These are phyloP conservation scores for Cryptococcus jaspeensis DNA, from an alignment of 1,284 basidiomycete genomes.

Conservation along the genomic window DNA sequence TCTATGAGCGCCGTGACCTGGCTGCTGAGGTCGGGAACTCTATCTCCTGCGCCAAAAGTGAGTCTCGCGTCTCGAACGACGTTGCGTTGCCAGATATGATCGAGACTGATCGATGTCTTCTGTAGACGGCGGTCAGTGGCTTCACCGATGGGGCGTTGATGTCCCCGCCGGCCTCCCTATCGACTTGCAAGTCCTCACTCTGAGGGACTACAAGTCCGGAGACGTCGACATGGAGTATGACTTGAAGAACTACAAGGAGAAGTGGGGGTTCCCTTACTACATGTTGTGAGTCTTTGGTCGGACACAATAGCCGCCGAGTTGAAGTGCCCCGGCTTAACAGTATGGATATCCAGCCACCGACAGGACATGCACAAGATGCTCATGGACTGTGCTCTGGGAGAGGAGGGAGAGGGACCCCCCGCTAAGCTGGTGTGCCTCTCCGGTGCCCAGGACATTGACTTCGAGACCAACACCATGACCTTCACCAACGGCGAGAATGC, in stretches of 20 bases:
- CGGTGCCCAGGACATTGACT: constrained; percentile 40
- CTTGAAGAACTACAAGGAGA: constrained; percentile 35
- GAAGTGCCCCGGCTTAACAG: background rate
- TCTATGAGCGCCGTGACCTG: constrained; percentile 43
- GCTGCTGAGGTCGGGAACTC: constrained; percentile 43
- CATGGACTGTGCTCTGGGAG: constrained; percentile 35
- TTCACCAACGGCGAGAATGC: constrained; percentile 45
- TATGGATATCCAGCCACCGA: constrained; percentile 27
- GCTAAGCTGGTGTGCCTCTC: constrained; percentile 40
- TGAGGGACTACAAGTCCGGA: constrained; percentile 44
- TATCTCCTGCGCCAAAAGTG: constrained; percentile 42
- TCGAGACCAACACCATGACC: constrained; percentile 34
- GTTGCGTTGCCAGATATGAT: background rate
- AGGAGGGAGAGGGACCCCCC: constrained; percentile 38
- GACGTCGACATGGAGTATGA: constrained; percentile 37
- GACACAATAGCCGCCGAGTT: no score
- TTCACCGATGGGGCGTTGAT: constrained; percentile 40
- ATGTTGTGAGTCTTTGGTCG: constrained; percentile 24
- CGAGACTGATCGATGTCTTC: background rate
- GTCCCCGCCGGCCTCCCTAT: constrained; percentile 31
- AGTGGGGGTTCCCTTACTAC: constrained; percentile 41
- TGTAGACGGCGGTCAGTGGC: constrained; percentile 31
- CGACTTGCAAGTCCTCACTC: constrained; percentile 36
- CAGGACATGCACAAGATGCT: constrained; percentile 49
- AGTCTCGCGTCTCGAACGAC: background rate